Evolutionary conservation across 2,329 filamentous ascomycete species (phyloP).

Genomic region (Penicillium sp.): DNA sequence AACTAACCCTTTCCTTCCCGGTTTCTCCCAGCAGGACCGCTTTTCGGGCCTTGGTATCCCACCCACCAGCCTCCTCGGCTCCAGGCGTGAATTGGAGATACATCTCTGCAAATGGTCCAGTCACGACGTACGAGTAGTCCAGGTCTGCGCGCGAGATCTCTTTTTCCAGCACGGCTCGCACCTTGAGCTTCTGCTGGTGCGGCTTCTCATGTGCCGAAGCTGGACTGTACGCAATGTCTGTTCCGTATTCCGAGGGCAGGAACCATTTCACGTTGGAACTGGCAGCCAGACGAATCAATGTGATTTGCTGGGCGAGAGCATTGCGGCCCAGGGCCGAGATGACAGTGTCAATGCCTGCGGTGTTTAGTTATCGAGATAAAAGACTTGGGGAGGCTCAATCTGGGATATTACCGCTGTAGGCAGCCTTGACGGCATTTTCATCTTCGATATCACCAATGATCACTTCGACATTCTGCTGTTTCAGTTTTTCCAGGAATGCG

Average conservation of each 20-base stretch:
- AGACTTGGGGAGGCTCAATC: background rate
- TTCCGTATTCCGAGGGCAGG: slow-evolving; percentile 65
- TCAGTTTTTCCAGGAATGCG: slow-evolving; percentile 46
- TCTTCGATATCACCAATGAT: slow-evolving; percentile 54
- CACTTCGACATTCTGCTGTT: slow-evolving; percentile 49
- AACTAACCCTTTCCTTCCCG: slow-evolving; percentile 58
- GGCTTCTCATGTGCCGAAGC: slow-evolving; percentile 58
- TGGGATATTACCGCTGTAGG: slow-evolving; percentile 47
- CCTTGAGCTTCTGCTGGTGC: slow-evolving; percentile 65
- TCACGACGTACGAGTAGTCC: slow-evolving; percentile 64
- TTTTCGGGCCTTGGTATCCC: slow-evolving; percentile 53
- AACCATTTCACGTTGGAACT: slow-evolving; percentile 57
- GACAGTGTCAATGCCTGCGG: slow-evolving; percentile 58
- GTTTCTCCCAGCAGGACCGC: slow-evolving; percentile 58
- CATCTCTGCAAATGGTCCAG: slow-evolving; percentile 64
- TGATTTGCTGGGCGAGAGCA: slow-evolving; percentile 58
- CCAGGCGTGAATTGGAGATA: slow-evolving; percentile 48
- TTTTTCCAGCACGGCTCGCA: slow-evolving; percentile 56
- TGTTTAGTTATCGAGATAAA: slow-evolving; percentile 4
- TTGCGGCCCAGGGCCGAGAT: slow-evolving; percentile 61
- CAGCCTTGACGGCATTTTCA: slow-evolving; percentile 51
- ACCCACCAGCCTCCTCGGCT: slow-evolving; percentile 50
- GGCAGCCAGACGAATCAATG: slow-evolving; percentile 57
- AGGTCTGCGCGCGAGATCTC: slow-evolving; percentile 50
- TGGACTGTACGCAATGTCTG: slow-evolving; percentile 59